These are phyloP conservation scores for Coemansia sp. DNA, from an alignment of 192 early-diverging fungal species.

Conservation along the genomic window DNA sequence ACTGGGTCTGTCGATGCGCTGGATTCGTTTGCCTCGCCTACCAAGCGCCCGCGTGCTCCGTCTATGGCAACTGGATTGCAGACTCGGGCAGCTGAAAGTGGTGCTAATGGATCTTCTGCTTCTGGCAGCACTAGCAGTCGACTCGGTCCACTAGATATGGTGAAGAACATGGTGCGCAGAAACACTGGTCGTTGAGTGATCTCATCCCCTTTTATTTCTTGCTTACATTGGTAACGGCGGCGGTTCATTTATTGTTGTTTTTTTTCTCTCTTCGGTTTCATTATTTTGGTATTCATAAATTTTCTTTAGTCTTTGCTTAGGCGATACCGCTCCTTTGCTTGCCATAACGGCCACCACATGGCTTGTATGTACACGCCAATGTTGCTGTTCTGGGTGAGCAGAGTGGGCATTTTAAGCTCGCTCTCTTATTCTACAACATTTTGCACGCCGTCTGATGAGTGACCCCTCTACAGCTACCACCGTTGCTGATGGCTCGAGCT, in stretches of 20 bases:
- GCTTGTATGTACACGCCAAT: too few relatives aligned
- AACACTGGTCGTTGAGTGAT: neutral
- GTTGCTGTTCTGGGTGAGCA: neutral
- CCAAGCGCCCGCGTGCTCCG: slow-evolving; percentile 36
- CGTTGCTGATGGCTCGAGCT: neutral
- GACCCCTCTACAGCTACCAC: neutral
- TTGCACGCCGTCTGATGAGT: neutral
- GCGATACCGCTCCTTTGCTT: too few relatives aligned
- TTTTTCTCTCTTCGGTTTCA: neutral
- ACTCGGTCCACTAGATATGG: neutral
- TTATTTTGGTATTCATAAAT: neutral
- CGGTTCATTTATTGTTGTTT: neutral
- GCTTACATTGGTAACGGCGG: too few relatives aligned
- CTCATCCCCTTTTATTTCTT: neutral
- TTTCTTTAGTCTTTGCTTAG: neutral
- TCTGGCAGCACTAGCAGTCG: neutral
- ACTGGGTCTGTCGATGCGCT: neutral
- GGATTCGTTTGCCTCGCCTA: slow-evolving; percentile 28
- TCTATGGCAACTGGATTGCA: neutral
- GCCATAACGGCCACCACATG: neutral
- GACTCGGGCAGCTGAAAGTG: neutral
- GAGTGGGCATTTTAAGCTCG: too few relatives aligned
- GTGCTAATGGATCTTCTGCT: neutral
- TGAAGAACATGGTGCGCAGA: neutral
- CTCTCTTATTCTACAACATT: neutral